These are phyloP conservation scores for Litsea cubeba DNA, from an alignment of 164 flowering plant species.

Conservation along the genomic window DNA sequence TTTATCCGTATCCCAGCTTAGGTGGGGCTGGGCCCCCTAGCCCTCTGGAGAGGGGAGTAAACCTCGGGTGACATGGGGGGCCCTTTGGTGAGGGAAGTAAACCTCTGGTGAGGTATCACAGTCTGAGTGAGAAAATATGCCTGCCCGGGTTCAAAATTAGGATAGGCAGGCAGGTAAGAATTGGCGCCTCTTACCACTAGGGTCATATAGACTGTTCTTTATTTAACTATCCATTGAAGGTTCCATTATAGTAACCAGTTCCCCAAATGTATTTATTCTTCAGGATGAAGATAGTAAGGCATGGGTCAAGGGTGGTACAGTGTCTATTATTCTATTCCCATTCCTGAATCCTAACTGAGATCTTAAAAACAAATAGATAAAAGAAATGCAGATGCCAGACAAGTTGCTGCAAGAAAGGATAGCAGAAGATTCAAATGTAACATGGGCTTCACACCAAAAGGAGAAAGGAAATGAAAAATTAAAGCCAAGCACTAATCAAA, in stretches of 20 bases:
- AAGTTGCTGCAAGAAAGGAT: background rate
- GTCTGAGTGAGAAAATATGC: too few species aligned
- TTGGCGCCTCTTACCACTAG: background rate
- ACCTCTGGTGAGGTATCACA: too few species aligned
- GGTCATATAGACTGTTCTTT: too few species aligned
- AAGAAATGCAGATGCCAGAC: background rate
- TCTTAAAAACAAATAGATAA: background rate
- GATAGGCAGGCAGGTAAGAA: too few species aligned
- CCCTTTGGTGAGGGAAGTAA: too few species aligned
- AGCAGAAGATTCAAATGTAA: slow-evolving; percentile 1
- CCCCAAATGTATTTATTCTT: background rate
- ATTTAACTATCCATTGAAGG: background rate
- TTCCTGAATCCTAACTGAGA: background rate
- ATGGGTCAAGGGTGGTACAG: background rate
- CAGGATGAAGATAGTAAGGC: background rate
- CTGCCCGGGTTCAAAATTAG: accelerated
- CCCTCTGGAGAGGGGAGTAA: too few species aligned
- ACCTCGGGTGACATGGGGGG: too few species aligned
- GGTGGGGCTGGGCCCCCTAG: too few species aligned
- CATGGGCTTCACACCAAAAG: slow-evolving; percentile 1
- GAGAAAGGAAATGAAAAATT: background rate
- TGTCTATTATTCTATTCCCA: background rate
- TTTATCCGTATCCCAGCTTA: too few species aligned
- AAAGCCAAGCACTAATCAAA: background rate
- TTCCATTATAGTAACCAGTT: too few species aligned